Percentiles rank a stretch among this genome's conserved stretches.
These are phyloP conservation scores for Magnaporthiopsis rhizophila DNA, from an alignment of 2,329 filamentous ascomycete genomes.

Conservation along the genomic window DNA sequence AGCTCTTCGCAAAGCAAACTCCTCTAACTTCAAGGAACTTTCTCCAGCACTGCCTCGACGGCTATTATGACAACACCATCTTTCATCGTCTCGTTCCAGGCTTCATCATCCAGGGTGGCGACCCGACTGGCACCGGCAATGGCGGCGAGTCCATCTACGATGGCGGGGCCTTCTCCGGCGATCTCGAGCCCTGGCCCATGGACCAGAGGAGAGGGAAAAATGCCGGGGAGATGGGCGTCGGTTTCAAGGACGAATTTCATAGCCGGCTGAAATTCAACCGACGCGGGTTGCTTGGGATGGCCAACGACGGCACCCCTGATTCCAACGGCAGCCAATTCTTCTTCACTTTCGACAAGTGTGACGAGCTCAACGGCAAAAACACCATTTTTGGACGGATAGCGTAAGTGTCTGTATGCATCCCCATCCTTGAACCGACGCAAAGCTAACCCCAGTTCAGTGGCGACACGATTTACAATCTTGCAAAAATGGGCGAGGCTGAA, in stretches of 20 bases:
- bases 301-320: constrained; percentile 69
- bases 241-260: constrained; percentile 81
- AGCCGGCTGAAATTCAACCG: constrained; percentile 88
- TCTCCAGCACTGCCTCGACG: constrained; percentile 86
- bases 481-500: constrained; percentile 87
- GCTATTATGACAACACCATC: constrained; percentile 88
- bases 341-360: constrained; percentile 77
- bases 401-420: not conserved
- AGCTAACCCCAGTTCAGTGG: constrained; percentile 32
- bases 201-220: constrained; percentile 56
- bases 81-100: constrained; percentile 90
- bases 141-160: constrained; percentile 91
- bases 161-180: constrained; percentile 65
- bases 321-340: constrained; percentile 97
- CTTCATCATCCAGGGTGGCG: constrained; percentile 91
- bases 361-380: constrained; percentile 82
- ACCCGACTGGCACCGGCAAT: constrained; percentile 85
- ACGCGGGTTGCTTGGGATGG: constrained; percentile 88
- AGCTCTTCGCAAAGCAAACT: constrained; percentile 91
- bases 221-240: constrained; percentile 49
- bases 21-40: constrained; percentile 92
- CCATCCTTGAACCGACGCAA: not conserved
- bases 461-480: constrained; percentile 91
- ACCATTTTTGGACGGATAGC: constrained; percentile 89
- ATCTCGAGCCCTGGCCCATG: constrained; percentile 66